These are phyloP conservation scores for Eutypella sp. DNA, from an alignment of 2,329 filamentous ascomycete genomes.

Conservation along the genomic window DNA sequence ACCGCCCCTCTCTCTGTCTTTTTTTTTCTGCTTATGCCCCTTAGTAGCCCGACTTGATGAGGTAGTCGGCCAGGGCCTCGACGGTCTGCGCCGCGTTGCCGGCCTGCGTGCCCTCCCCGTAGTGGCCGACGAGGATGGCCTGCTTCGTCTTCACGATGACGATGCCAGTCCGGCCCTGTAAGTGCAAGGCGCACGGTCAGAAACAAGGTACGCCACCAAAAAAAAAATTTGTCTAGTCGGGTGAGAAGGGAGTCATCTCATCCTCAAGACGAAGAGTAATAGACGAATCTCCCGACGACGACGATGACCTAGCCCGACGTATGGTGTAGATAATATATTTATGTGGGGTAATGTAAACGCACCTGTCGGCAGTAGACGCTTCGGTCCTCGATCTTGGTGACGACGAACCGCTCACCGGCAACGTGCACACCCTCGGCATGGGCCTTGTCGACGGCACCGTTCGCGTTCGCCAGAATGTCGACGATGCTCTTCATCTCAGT, in stretches of 20 bases:
- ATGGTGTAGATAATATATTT: no score
- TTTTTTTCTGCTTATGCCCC: no score
- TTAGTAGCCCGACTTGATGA: slow-evolving; percentile 76
- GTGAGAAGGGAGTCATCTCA: no score
- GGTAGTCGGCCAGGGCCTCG: slow-evolving; percentile 81
- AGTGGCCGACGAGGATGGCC: slow-evolving; percentile 84
- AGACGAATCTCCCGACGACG: no score
- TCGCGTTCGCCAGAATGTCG: slow-evolving; percentile 43
- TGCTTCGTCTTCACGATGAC: slow-evolving; percentile 81
- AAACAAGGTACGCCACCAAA: slow-evolving; percentile 2
- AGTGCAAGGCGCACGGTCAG: background rate
- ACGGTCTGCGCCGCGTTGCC: slow-evolving; percentile 74
- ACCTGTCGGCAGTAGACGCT: slow-evolving; percentile 86
- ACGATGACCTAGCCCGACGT: no score
- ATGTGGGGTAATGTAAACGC: slow-evolving; percentile 29
- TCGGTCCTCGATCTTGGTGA: slow-evolving; percentile 69
- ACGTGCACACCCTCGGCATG: slow-evolving; percentile 71
- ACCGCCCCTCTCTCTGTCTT: no score
- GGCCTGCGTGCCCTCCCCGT: slow-evolving; percentile 68
- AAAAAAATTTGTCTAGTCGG: no score
- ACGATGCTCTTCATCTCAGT: slow-evolving; percentile 56
- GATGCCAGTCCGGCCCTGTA: slow-evolving; percentile 70
- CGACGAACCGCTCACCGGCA: slow-evolving; percentile 71
- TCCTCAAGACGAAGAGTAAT: no score
- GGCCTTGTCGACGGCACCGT: slow-evolving; percentile 56